These are phyloP conservation scores for Brassica rapa DNA, from an alignment of 345 rosid genomes.

Conservation along the genomic window DNA sequence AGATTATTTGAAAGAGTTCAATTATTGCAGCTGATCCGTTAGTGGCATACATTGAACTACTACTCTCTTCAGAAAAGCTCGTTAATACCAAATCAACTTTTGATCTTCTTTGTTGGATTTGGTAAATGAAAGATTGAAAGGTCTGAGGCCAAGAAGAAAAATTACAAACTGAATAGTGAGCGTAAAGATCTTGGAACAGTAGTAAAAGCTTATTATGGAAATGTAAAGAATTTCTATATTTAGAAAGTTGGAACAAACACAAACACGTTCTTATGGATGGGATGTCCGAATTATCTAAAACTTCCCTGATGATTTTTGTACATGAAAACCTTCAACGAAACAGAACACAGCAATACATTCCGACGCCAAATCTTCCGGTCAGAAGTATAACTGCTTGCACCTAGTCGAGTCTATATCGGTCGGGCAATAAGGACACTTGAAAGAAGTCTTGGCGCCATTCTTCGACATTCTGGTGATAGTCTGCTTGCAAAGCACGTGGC, in stretches of 20 bases:
- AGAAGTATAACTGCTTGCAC: background rate
- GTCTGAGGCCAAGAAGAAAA: background rate
- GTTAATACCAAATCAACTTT: background rate
- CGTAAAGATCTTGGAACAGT: background rate
- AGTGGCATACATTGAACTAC: background rate
- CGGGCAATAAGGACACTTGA: background rate
- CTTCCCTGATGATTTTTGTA: background rate
- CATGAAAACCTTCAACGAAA: background rate
- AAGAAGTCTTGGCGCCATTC: background rate
- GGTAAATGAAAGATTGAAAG: background rate
- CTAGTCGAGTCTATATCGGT: background rate
- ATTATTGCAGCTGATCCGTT: background rate
- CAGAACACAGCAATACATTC: background rate
- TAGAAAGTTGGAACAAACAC: background rate
- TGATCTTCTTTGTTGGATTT: background rate
- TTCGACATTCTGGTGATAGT: background rate
- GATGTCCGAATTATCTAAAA: background rate
- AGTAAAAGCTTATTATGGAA: background rate
- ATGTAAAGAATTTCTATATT: background rate
- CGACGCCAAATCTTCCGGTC: background rate
- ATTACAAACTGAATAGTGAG: background rate
- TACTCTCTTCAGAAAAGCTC: background rate
- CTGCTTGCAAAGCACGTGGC: constrained; percentile 1
- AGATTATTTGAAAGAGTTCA: no score
- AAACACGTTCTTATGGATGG: background rate